phyloP scores from a whole-genome alignment of 2,329 filamentous ascomycete genomes.

The Fusarium acutatum region DNA sequence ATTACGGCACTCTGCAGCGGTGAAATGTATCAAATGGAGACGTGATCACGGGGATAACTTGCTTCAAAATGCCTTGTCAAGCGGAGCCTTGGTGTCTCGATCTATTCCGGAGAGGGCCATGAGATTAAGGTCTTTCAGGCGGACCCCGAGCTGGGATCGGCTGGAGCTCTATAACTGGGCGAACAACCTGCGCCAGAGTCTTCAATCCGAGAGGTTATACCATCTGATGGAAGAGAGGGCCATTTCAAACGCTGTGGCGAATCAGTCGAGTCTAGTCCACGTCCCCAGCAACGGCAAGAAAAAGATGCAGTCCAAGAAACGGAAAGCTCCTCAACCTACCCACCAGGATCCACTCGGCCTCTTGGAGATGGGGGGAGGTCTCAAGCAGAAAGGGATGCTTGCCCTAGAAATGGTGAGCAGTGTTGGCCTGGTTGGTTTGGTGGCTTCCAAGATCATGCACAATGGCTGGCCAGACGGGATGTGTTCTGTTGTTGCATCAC shows the following conservation, averaged over 20 bases:
- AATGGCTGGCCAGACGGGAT: constrained; percentile 36
- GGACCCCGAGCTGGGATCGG: constrained; percentile 41
- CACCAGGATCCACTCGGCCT: constrained; percentile 83
- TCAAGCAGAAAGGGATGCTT: constrained; percentile 72
- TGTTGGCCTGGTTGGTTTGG: constrained; percentile 76
- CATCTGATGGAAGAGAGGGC: constrained; percentile 34
- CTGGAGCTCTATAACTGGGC: constrained; percentile 51
- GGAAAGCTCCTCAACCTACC: constrained; percentile 14
- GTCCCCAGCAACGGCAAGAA: background rate
- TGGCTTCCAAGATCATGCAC: constrained; percentile 69
- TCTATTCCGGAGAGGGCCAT: constrained; percentile 28
- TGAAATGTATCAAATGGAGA: constrained; percentile 81
- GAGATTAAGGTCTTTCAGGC: constrained; percentile 18
- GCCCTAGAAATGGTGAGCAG: constrained; percentile 79
- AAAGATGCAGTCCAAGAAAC: background rate
- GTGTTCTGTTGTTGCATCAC: constrained; percentile 26
- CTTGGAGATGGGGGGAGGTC: constrained; percentile 71
- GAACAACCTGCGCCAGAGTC: constrained; percentile 47
- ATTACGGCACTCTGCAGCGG: constrained; percentile 82
- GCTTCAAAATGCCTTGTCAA: constrained; percentile 31
- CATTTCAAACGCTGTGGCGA: background rate
- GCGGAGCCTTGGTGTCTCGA: constrained; percentile 19
- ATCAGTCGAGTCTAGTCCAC: constrained; percentile 34
- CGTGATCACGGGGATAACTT: constrained; percentile 42
- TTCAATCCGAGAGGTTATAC: constrained; percentile 45